Conservation (phyloP, 2,329 filamentous ascomycete species). For the Tolypocladium paradoxum region DNA sequence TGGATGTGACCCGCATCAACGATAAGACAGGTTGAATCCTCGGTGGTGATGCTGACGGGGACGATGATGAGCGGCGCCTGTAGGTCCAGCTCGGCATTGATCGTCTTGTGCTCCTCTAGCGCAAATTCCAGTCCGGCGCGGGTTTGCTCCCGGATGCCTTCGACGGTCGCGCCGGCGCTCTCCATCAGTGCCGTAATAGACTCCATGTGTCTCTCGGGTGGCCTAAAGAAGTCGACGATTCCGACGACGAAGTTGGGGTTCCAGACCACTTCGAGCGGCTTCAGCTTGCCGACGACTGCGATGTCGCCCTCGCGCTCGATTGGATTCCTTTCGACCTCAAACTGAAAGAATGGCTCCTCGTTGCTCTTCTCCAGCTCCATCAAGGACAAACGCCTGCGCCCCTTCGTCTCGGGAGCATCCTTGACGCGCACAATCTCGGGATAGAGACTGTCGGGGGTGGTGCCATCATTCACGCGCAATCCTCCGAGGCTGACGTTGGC, state of each 20-base stretch:
- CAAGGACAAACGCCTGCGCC: slow-evolving; percentile 39
- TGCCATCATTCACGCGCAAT: slow-evolving; percentile 89
- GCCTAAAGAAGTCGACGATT: slow-evolving; percentile 89
- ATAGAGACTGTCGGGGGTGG: slow-evolving; percentile 80
- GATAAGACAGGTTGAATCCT: slow-evolving; percentile 78
- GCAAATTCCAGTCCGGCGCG: slow-evolving; percentile 93
- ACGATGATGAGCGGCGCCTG: slow-evolving; percentile 95
- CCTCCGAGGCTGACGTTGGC: slow-evolving; percentile 85
- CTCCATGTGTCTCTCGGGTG: slow-evolving; percentile 95
- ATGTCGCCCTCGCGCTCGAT: slow-evolving; percentile 87
- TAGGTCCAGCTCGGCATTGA: slow-evolving; percentile 91
- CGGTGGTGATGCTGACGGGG: slow-evolving; percentile 78
- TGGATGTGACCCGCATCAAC: slow-evolving; percentile 93
- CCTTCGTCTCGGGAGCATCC: slow-evolving; percentile 52
- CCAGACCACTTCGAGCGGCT: slow-evolving; percentile 94
- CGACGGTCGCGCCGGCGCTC: slow-evolving; percentile 86
- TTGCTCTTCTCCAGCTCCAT: slow-evolving; percentile 39
- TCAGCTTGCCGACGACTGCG: slow-evolving; percentile 80
- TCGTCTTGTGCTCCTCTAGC: slow-evolving; percentile 92
- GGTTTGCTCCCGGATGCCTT: slow-evolving; percentile 90
- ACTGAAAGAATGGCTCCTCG: slow-evolving; percentile 76
- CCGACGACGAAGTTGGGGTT: slow-evolving; percentile 90
- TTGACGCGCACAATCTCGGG: slow-evolving; percentile 95
- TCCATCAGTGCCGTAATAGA: slow-evolving; percentile 95
- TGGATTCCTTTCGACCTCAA: slow-evolving; percentile 90